These are phyloP conservation scores for Neurospora sp. DNA, from an alignment of 495 filamentous ascomycete genomes.

Conservation along the genomic window DNA sequence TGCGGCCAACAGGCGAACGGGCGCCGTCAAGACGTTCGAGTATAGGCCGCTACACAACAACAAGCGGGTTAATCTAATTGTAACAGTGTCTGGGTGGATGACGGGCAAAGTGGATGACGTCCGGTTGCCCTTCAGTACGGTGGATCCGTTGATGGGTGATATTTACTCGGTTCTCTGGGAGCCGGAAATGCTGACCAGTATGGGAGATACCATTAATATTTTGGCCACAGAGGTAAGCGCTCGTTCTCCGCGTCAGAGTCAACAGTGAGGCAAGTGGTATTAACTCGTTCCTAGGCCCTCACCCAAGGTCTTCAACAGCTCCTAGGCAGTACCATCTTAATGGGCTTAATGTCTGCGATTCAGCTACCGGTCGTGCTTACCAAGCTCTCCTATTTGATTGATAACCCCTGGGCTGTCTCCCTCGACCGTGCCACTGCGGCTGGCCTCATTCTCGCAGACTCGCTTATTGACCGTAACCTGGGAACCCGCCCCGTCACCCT, in stretches of 20 bases:
- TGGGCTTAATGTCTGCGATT: conserved; percentile 85
- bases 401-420: conserved; percentile 96
- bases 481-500: conserved; percentile 87
- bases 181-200: conserved; percentile 92
- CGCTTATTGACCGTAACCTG: conserved; percentile 82
- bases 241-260: background rate
- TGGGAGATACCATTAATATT: conserved; percentile 98
- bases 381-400: conserved; percentile 92
- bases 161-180: conserved; percentile 97
- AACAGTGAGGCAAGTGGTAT: conserved; percentile 2
- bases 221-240: conserved; percentile 84
- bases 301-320: conserved; percentile 95
- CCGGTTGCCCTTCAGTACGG: conserved; percentile 85
- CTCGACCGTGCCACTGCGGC: conserved; percentile 78
- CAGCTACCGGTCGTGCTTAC: conserved; percentile 86
- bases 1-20: conserved; percentile 77
- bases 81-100: conserved; percentile 97
- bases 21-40: conserved; percentile 91
- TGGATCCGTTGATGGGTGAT: conserved; percentile 97
- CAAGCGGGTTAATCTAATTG: conserved; percentile 90
- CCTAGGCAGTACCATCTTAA: conserved; percentile 79
- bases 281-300: conserved; percentile 52
- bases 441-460: conserved; percentile 92
- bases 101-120: conserved; percentile 96
- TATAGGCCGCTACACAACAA: conserved; percentile 96